Evolutionary conservation across 257 asterid genomes (phyloP).

Genomic region (Penstemon newberryi): DNA sequence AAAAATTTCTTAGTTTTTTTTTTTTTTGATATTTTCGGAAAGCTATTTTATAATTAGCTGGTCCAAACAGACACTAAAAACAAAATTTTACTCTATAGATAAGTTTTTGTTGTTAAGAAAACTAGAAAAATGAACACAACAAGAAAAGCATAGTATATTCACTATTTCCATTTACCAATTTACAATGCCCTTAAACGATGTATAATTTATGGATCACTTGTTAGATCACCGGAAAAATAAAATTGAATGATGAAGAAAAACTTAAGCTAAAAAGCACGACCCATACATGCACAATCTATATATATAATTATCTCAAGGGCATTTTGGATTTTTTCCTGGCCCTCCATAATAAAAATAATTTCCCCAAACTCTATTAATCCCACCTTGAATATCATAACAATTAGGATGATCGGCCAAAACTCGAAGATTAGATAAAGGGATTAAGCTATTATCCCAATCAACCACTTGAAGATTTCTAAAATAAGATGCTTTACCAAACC

Average conservation of each 20-base stretch:
- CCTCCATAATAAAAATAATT: conserved; percentile 62
- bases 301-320: conserved; percentile 34
- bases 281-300: neutral
- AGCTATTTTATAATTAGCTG: too few species aligned
- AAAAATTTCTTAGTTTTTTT: too few species aligned
- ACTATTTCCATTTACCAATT: conserved; percentile 50
- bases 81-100: too few species aligned
- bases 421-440: conserved; percentile 50
- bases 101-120: neutral
- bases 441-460: conserved; percentile 52
- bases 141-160: conserved; percentile 39
- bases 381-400: conserved; percentile 55
- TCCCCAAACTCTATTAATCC: conserved; percentile 53
- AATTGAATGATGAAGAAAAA: conserved; percentile 28
- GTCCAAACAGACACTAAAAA: too few species aligned
- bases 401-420: conserved; percentile 54
- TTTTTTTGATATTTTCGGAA: too few species aligned
- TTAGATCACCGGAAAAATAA: conserved; percentile 36
- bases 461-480: conserved; percentile 51
- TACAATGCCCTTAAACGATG: conserved; percentile 46
- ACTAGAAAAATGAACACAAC: neutral
- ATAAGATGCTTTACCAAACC: conserved; percentile 60
- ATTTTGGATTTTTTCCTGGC: conserved; percentile 55
- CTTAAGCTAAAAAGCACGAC: conserved; percentile 11
- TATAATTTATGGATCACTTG: conserved; percentile 40